Evolutionary conservation across 2,329 filamentous ascomycete genomes (phyloP).

Genomic region (Sclerotinia sclerotiorum): DNA sequence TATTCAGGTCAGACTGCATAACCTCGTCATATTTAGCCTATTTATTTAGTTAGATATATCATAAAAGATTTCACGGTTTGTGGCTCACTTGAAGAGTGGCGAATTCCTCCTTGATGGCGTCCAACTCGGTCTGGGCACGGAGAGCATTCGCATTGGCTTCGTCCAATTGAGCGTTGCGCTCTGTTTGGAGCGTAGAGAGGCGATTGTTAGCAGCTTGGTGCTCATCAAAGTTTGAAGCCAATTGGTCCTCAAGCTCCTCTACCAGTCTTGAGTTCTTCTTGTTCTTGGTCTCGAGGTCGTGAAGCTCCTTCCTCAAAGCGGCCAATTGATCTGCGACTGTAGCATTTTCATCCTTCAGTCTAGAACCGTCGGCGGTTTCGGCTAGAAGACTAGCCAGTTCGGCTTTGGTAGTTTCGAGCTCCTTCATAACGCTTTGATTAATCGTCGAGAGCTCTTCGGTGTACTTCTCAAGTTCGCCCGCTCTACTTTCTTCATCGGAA

Average conservation of each 20-base stretch:
- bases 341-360: slow-evolving; percentile 46
- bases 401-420: slow-evolving; percentile 61
- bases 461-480: slow-evolving; percentile 56
- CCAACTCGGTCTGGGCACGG: slow-evolving; percentile 67
- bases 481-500: slow-evolving; percentile 57
- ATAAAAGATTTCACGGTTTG: not conserved
- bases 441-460: slow-evolving; percentile 56
- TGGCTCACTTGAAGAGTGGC: slow-evolving; percentile 61
- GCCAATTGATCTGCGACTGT: slow-evolving; percentile 57
- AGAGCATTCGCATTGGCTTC: slow-evolving; percentile 68
- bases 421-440: slow-evolving; percentile 59
- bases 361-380: slow-evolving; percentile 47
- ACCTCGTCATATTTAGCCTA: slow-evolving; percentile 63
- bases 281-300: slow-evolving; percentile 65
- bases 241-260: slow-evolving; percentile 94
- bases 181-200: slow-evolving; percentile 75
- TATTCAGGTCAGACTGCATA: slow-evolving; percentile 36
- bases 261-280: slow-evolving; percentile 90
- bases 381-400: slow-evolving; percentile 55
- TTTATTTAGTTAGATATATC: slow-evolving; percentile 19
- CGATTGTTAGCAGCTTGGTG: slow-evolving; percentile 83
- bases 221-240: slow-evolving; percentile 92
- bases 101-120: slow-evolving; percentile 67
- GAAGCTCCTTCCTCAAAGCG: slow-evolving; percentile 65
- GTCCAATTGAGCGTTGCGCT: slow-evolving; percentile 73